A percentile compares a stretch with the other conserved stretches of the same genome.
Evolutionary conservation across 2,329 filamentous ascomycete species (phyloP).

Genomic region (Arthrobotrys megalospora): DNA sequence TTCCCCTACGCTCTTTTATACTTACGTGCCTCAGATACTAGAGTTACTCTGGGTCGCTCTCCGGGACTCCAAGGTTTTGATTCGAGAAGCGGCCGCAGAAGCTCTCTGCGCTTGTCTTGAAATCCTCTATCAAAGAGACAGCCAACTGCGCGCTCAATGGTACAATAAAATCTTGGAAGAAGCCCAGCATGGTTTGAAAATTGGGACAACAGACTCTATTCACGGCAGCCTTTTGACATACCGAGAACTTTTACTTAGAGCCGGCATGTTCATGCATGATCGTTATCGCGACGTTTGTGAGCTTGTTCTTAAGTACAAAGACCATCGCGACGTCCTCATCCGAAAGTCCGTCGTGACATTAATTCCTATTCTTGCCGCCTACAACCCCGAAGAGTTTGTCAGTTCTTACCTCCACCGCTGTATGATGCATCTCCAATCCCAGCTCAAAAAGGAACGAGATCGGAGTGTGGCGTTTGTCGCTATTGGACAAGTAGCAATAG

Average conservation of each 20-base stretch:
- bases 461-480: slow-evolving; percentile 94
- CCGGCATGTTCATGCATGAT: slow-evolving; percentile 99
- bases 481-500: slow-evolving; percentile 95
- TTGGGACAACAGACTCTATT: slow-evolving; percentile 85
- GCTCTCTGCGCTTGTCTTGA: slow-evolving; percentile 95
- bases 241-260: slow-evolving; percentile 92
- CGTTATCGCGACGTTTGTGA: slow-evolving; percentile 94
- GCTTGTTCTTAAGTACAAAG: slow-evolving; percentile 90
- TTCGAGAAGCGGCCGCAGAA: slow-evolving; percentile 90
- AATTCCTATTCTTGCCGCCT: slow-evolving; percentile 92
- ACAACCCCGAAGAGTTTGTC: slow-evolving; percentile 91
- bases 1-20: slow-evolving; percentile 94
- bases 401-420: slow-evolving; percentile 91
- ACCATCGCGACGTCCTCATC: slow-evolving; percentile 89
- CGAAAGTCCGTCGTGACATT: slow-evolving; percentile 90
- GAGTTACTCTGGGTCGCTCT: slow-evolving; percentile 97
- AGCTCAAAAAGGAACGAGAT: slow-evolving; percentile 89
- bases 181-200: slow-evolving; percentile 82
- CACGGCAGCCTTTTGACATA: slow-evolving; percentile 95
- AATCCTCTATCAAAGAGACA: slow-evolving; percentile 93
- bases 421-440: slow-evolving; percentile 94
- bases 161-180: slow-evolving; percentile 93
- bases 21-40: slow-evolving; percentile 94
- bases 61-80: slow-evolving; percentile 89
- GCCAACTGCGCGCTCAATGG: slow-evolving; percentile 87